phyloP scores from a whole-genome alignment of 768 basidiomycete species.

The Sarcomyxa edulis region DNA sequence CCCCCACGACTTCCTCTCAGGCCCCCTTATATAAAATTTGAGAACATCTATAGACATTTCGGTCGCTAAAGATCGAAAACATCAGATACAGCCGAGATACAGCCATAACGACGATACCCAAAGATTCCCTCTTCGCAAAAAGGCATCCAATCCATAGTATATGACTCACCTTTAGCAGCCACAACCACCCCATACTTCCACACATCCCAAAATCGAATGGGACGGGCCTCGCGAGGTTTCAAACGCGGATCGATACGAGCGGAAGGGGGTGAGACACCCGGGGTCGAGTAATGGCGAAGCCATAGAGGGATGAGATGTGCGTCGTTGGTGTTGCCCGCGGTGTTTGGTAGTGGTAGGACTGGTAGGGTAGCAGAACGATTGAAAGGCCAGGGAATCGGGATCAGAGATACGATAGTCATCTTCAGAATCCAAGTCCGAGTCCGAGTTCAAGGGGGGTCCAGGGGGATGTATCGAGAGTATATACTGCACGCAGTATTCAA shows the following conservation, averaged over 20 bases:
- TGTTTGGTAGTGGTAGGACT: no score
- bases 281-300: conserved; percentile 56
- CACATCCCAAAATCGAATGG: conserved; percentile 61
- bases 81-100: neutral
- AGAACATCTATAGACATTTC: conserved; percentile 64
- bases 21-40: conserved; percentile 79
- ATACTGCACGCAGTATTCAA: no score
- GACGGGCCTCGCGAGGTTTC: conserved; percentile 49
- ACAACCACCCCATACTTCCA: conserved; percentile 70
- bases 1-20: conserved; percentile 88
- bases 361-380: neutral
- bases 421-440: no score
- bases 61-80: conserved; percentile 25
- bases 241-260: conserved; percentile 66
- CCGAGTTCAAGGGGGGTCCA: no score
- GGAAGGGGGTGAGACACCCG: conserved; percentile 68
- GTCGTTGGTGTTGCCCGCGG: neutral
- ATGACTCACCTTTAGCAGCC: conserved; percentile 58
- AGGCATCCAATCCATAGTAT: neutral
- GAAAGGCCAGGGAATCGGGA: conserved; percentile 6
- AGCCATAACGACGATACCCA: neutral
- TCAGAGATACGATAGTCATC: conserved; percentile 6
- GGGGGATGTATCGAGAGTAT: no score
- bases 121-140: neutral
- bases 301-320: conserved; percentile 3